Evolutionary conservation across 2,329 filamentous ascomycete genomes (phyloP).

Genomic region (Ceratocystis destructans): DNA sequence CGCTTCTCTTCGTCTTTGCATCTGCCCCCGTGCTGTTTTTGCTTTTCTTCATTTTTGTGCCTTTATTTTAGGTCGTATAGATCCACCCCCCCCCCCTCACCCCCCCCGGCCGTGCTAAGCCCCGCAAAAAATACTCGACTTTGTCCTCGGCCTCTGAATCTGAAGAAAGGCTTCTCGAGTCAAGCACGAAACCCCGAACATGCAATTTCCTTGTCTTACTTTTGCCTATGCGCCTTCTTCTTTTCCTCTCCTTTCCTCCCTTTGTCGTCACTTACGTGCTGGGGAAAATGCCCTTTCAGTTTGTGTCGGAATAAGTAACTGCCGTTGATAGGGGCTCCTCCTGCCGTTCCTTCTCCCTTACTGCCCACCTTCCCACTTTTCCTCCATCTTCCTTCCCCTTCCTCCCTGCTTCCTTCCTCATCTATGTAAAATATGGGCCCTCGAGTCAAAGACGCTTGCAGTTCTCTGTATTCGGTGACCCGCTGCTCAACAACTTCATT

Average conservation of each 20-base stretch:
- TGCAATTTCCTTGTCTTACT: not conserved
- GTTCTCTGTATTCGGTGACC: not conserved
- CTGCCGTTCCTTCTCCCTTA: not conserved
- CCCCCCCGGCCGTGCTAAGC: too few species aligned
- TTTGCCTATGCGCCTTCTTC: not conserved
- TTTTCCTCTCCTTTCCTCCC: not conserved
- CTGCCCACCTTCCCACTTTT: not conserved
- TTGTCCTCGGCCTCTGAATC: too few species aligned
- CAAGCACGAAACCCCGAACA: too few species aligned
- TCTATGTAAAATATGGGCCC: not conserved
- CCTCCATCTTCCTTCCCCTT: not conserved
- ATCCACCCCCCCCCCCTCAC: too few species aligned
- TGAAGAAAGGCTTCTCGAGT: too few species aligned
- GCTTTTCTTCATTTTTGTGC: too few species aligned
- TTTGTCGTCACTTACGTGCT: not conserved
- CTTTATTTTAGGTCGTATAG: too few species aligned
- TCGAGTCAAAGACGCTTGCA: not conserved
- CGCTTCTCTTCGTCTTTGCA: too few species aligned
- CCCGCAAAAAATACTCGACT: too few species aligned
- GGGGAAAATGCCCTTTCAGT: not conserved
- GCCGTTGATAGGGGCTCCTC: slow-evolving; percentile 4
- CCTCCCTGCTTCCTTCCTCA: not conserved
- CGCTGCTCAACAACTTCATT: not conserved
- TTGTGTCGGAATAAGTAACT: slow-evolving; percentile 3
- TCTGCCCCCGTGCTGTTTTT: too few species aligned